Conservation (phyloP, 2,329 filamentous ascomycete genomes). For the Thielaviopsis musarum region DNA sequence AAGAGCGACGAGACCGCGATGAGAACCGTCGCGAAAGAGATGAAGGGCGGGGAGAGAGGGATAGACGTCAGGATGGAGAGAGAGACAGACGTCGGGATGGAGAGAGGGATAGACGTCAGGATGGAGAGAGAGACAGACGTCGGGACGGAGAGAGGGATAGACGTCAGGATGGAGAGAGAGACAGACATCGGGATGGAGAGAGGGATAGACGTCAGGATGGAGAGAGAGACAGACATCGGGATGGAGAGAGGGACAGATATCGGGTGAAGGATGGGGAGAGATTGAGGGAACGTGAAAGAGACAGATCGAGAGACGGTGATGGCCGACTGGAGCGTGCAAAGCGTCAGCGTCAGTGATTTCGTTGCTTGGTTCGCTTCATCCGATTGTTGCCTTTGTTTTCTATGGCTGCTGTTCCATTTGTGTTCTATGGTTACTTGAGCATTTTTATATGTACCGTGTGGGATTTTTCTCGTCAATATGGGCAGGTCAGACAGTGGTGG, state of each 20-base stretch:
- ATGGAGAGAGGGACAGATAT: slow-evolving; percentile 2
- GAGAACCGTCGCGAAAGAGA: neutral
- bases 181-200: no score
- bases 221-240: neutral
- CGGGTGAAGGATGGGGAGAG: no score
- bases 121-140: slow-evolving; percentile 3
- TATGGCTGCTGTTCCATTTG: neutral
- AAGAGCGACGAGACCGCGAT: neutral
- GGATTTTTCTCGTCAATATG: no score
- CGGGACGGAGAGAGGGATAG: neutral
- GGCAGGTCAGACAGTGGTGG: no score
- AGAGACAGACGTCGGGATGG: neutral
- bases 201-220: neutral
- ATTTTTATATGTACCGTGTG: no score
- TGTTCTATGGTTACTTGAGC: neutral
- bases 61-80: neutral
- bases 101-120: neutral
- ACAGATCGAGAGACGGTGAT: neutral
- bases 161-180: slow-evolving; percentile 1
- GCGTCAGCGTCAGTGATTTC: neutral
- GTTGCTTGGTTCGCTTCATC: neutral
- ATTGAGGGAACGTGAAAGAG: neutral
- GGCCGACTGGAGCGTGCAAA: neutral
- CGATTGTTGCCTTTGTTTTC: neutral
- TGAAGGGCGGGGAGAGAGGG: neutral